Evolutionary conservation across 129 eudicot genomes (phyloP), one percentile per base, ranked within the genome.

Genomic region (Glebionis coronaria): DNA sequence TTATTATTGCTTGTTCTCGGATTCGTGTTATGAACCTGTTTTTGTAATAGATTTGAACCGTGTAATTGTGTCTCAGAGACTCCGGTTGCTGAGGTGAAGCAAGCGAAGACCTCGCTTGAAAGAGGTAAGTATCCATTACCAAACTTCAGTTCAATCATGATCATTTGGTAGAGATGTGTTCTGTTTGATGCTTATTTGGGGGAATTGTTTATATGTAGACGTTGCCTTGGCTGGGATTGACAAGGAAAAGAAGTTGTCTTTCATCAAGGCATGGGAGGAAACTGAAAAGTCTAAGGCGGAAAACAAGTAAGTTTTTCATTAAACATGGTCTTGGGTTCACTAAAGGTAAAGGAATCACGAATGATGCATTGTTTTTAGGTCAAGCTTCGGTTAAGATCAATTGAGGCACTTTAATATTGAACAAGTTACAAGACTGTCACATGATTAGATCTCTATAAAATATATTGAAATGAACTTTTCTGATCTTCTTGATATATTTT

Each of bases 191-290:
- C n/a, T n/a, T n/a, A n/a, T n/a, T n/a, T n/a, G n/a, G n/a, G n/a
- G n/a, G n/a, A n/a, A n/a, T n/a, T n/a, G n/a, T n/a, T n/a, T n/a
- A n/a, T n/a, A n/a, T n/a, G n/a, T n/a, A n/a, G n/a, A n/a, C n/a
- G n/a, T n/a, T n/a, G n/a, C n/a, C n/a, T n/a, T n/a, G n/a, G n/a
- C n/a, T n/a, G n/a, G n/a, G n/a, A n/a, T n/a, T n/a, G n/a, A n/a
- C n/a, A n/a, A n/a, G n/a, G n/a, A n/a, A n/a, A n/a, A n/a, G n/a
- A 88, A 12, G 27, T 46, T 82, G 82, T 86, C 98, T 20, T 82
- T 88, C 67, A 82, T 93, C 80, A 86, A 86, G 78, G 98, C 98
- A 3, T 93, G 98, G 98, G 96, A 93, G 73, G 95, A 93, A 49
- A 84, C 84, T 21, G 91, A 88, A 71, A 84, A 84, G 55, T 25